Evolutionary conservation across 140 eudicot genomes (phyloP), one percentile per base, ranked within the genome.

Genomic region (Ambrosia hybrid): DNA sequence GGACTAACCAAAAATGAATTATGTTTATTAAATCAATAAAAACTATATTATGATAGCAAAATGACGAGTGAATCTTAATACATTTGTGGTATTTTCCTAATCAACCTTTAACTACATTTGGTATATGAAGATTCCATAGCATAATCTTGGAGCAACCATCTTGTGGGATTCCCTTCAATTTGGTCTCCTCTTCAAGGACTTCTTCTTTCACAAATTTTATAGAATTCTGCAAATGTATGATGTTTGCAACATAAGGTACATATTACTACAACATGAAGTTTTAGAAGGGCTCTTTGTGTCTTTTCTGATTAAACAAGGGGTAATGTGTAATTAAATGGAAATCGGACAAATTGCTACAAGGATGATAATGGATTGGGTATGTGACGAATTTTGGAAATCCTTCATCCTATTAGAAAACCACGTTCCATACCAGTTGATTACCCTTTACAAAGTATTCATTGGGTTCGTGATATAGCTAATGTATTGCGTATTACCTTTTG

Each of bases 101-200:
- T 72, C 66, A 78, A 37, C 51, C 13, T 75, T 57, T 66, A 76
- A 73, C 58, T 73, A 70, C 72, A 60, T 70, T 73, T 30, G 88
- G 79, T 16, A 89, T 72, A 55, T 69, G 90, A 58, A 92, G 86
- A 78, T 80, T 82, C 98, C 98, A 92, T 2, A 92, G 73, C 82
- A 89, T 73, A 36, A 87, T 71, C 75, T 84, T 92, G 68, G 95
- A 87, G 89, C 98, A 92, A 74, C 84, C 96, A 51, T 83, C 73
- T 34, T 81, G 52, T 66, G 98, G 97, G 65, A 92, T 59, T 30
- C 98, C 98, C 77, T 85, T 87, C 76, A 93, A 21, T 51, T 80
- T 84, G 10, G 93, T 89, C 55, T 92, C 96, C 79, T 89, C 98
- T 78, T 92, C 92, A 55, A 87, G 86, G 57, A 87, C 95, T 73